Percentiles rank a stretch among this genome's conserved stretches.
Conservation (phyloP, 495 filamentous ascomycete species). For the Hypoxylon fuscum region DNA sequence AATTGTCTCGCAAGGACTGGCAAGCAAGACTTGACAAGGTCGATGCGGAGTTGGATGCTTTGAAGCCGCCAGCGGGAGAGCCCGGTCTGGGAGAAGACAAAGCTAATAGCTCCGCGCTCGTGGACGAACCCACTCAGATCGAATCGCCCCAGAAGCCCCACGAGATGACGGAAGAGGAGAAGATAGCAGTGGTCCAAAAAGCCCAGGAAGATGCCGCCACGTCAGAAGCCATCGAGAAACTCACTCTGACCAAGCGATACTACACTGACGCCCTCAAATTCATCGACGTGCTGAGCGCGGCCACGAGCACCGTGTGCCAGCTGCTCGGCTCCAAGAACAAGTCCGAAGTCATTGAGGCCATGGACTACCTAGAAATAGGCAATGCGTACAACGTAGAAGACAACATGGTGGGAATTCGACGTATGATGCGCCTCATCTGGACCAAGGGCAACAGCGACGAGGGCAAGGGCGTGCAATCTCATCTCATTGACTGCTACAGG, state of each 20-base stretch:
- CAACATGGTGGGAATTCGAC: conserved; percentile 85
- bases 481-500: conserved; percentile 97
- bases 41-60: conserved; percentile 78
- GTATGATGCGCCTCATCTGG: conserved; percentile 98
- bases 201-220: conserved; percentile 72
- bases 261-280: conserved; percentile 92
- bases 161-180: conserved; percentile 68
- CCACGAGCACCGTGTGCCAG: conserved; percentile 80
- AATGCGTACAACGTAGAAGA: conserved; percentile 96
- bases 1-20: conserved; percentile 87
- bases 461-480: conserved; percentile 96
- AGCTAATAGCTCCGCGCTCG: conserved; percentile 67
- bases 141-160: conserved; percentile 65
- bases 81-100: conserved; percentile 75
- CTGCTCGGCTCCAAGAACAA: conserved; percentile 94
- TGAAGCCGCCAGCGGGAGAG: conserved; percentile 81
- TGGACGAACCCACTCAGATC: conserved; percentile 89
- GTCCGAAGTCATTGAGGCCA: conserved; percentile 96
- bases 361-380: conserved; percentile 96
- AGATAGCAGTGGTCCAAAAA: conserved; percentile 67
- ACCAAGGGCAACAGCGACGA: conserved; percentile 99
- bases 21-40: conserved; percentile 77
- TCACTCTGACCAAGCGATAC: conserved; percentile 88
- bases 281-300: conserved; percentile 89
- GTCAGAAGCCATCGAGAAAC: conserved; percentile 81